Base-by-base conservation (phyloP, 2,329 filamentous ascomycete genomes). In the Fusarium chuoi region DNA sequence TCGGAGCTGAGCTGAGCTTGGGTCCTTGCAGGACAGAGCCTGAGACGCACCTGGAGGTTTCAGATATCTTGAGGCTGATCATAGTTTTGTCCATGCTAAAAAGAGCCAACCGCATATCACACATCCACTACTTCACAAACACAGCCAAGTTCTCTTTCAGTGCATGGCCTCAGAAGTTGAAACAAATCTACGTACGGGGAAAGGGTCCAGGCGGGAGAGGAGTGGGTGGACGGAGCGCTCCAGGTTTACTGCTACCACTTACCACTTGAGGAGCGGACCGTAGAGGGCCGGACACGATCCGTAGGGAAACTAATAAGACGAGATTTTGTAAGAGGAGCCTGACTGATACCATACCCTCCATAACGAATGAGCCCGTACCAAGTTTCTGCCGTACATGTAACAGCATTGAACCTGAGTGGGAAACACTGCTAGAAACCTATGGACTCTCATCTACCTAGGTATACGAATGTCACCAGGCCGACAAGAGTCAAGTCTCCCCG, bases 221-320 rank as follows among this genome's bases (percentile, higher is more conserved):
- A 46, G 54, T 65, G 69, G 71, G 57, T 51, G 57, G 63, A 33
- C 62, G 48, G 52, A 64, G 63, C 55, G 68, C 45, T 51, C 57
- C 59, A 75, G 49, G 63, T 56, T 60, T 65, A 65, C 24, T 49
- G 24, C 24, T 58, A 51, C 56, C n/a, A 58, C 41, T 49, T 58
- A 49, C 60, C 64, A 65, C 68, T 70, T 65, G 68, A 75, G 75
- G 71, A 66, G 65, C 75, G 75, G 75, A 77, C 75, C 75, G 75
- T 70, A 61, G 74, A 76, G 74, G 74, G 68, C 71, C 67, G 65
- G 58, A 65, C 65, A 46, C 73, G 71, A 77, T 65, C 75, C 68
- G 73, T 69, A 64, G 55, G 64, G 56, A 69, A 28, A 75, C 70
- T 76, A 69, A 68, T 73, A 69, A 68, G 35, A 54, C 18, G 54